Conservation (phyloP, 2,329 filamentous ascomycete genomes). For the Pseudonectria buxi region DNA sequence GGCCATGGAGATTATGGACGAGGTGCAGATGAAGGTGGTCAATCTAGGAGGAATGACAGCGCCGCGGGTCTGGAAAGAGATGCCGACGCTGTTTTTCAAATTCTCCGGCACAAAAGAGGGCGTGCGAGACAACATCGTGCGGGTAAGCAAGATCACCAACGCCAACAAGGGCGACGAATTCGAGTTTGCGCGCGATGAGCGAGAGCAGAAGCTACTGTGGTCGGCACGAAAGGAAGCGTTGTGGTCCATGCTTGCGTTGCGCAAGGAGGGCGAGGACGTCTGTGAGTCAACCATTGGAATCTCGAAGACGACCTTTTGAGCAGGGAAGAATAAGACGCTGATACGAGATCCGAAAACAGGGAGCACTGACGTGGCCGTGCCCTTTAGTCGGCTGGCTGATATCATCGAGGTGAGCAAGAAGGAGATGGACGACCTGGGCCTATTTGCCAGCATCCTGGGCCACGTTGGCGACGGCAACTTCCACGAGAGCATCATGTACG, state of each 20-base stretch:
- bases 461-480: slow-evolving; percentile 95
- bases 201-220: slow-evolving; percentile 72
- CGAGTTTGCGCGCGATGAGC: slow-evolving; percentile 66
- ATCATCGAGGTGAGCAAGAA: slow-evolving; percentile 80
- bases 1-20: slow-evolving; percentile 82
- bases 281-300: slow-evolving; percentile 44
- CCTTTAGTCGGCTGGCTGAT: slow-evolving; percentile 66
- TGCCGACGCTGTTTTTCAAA: slow-evolving; percentile 77
- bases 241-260: slow-evolving; percentile 74
- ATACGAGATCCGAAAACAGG: slow-evolving; percentile 30
- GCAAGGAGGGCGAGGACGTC: slow-evolving; percentile 60
- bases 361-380: slow-evolving; percentile 81
- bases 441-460: slow-evolving; percentile 82
- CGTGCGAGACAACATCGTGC: slow-evolving; percentile 69
- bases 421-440: slow-evolving; percentile 76
- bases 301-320: too few species aligned
- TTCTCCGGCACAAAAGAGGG: slow-evolving; percentile 72
- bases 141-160: slow-evolving; percentile 62
- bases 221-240: slow-evolving; percentile 73
- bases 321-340: too few species aligned
- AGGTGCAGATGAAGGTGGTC: slow-evolving; percentile 79
- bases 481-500: slow-evolving; percentile 87
- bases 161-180: slow-evolving; percentile 59
- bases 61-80: slow-evolving; percentile 64
- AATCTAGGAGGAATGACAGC: slow-evolving; percentile 66